Evolutionary conservation across 345 rosid genomes (phyloP).

Genomic region (Alliaria petiolata): DNA sequence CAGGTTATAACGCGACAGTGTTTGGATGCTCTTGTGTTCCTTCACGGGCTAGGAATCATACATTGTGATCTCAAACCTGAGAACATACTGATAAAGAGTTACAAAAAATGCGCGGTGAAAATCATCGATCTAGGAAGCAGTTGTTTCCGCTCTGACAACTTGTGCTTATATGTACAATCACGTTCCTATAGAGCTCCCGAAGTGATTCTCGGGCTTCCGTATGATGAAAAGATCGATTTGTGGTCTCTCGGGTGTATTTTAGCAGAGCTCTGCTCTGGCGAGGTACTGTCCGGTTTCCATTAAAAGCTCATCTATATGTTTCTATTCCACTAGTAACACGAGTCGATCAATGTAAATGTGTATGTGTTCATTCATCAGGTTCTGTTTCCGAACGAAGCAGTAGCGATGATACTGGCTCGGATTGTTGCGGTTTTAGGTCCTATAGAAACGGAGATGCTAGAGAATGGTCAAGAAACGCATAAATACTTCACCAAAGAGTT

Average conservation of each 20-base stretch:
- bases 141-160: constrained; percentile 76
- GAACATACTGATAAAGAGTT: constrained; percentile 82
- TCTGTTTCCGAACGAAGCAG: constrained; percentile 75
- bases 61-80: constrained; percentile 98
- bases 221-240: constrained; percentile 80
- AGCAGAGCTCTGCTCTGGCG: constrained; percentile 89
- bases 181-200: constrained; percentile 98
- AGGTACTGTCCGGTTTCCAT: constrained; percentile 46
- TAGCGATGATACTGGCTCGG: constrained; percentile 75
- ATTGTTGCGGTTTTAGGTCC: constrained; percentile 76
- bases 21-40: constrained; percentile 83
- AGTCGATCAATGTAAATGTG: neutral
- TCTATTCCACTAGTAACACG: neutral
- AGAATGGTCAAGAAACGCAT: constrained; percentile 65
- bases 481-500: constrained; percentile 85
- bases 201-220: constrained; percentile 90
- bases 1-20: constrained; percentile 85
- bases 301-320: neutral
- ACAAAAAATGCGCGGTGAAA: constrained; percentile 69
- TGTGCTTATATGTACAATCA: constrained; percentile 85
- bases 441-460: constrained; percentile 74
- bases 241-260: constrained; percentile 98
- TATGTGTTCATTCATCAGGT: constrained; percentile 44
- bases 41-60: constrained; percentile 80
- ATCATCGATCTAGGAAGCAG: constrained; percentile 99